A percentile compares a stretch with the other conserved stretches of the same genome.
Conservation (phyloP, 176 grass and related monocot species). For the Metroxylon sagu region DNA sequence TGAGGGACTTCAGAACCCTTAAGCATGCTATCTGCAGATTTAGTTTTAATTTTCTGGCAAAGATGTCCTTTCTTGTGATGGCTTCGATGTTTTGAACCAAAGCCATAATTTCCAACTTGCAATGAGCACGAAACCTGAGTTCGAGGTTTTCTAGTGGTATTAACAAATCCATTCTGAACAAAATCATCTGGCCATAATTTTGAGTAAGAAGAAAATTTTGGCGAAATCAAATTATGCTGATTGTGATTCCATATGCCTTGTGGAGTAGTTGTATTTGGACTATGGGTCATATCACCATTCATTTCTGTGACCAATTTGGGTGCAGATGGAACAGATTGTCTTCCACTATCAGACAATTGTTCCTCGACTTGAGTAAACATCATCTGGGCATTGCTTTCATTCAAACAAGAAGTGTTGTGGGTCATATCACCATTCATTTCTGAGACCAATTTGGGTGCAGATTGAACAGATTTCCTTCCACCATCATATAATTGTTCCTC, state of each 20-base stretch:
- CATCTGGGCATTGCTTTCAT: conserved; percentile 15
- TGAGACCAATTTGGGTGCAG: conserved; percentile 40
- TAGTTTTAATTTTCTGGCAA: conserved; percentile 33
- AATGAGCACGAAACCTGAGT: conserved; percentile 46
- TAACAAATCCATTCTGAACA: conserved; percentile 21
- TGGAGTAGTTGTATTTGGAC: conserved; percentile 60
- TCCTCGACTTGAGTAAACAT: conserved; percentile 21
- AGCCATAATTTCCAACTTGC: conserved; percentile 43
- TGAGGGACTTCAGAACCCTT: conserved; percentile 37
- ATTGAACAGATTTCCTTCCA: conserved; percentile 20
- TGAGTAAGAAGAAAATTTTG: conserved; percentile 41
- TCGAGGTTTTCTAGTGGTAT: conserved; percentile 49
- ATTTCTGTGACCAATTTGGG: conserved; percentile 55
- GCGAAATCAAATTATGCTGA: conserved; percentile 65
- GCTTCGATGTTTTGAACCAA: conserved; percentile 36
- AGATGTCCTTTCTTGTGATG: conserved; percentile 45
- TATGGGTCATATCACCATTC: conserved; percentile 36
- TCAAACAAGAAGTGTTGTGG: conserved; percentile 2
- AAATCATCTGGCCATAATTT: conserved; percentile 56
- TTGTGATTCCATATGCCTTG: conserved; percentile 57
- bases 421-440: conserved; percentile 46
- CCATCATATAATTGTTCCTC: conserved; percentile 27
- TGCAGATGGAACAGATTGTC: conserved; percentile 14
- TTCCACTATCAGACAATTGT: conserved; percentile 26
- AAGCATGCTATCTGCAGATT: conserved; percentile 27